Conservation (phyloP, 441 rosid species). For the Isatis lusitanica region DNA sequence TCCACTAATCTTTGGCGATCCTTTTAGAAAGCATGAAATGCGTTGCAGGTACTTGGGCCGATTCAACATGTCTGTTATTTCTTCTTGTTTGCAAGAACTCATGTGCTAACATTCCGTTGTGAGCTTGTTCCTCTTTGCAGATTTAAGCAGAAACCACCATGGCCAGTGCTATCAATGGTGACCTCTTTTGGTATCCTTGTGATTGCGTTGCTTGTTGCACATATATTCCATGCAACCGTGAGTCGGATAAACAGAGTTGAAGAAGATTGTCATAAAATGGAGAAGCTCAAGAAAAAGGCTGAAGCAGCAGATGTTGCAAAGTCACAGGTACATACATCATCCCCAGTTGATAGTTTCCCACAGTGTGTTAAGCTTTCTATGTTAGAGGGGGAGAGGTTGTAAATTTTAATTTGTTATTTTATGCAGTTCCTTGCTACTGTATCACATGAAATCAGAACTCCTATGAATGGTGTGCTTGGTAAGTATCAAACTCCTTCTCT, state of each 20-base stretch:
- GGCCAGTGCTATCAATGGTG: conserved; percentile 64
- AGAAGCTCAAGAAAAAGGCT: conserved; percentile 71
- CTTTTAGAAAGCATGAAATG: conserved; percentile 91
- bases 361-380: conserved; percentile 13
- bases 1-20: conserved; percentile 83
- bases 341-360: neutral
- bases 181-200: conserved; percentile 69
- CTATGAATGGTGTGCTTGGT: conserved; percentile 98
- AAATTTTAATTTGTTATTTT: conserved; percentile 16
- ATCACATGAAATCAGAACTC: conserved; percentile 96
- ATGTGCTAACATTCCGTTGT: conserved; percentile 13
- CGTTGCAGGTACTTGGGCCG: conserved; percentile 67
- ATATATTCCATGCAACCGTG: conserved; percentile 74
- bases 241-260: conserved; percentile 81
- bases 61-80: conserved; percentile 12
- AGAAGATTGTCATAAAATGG: conserved; percentile 75
- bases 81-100: conserved; percentile 10
- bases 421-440: conserved; percentile 95
- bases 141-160: conserved; percentile 81
- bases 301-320: conserved; percentile 94
- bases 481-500: conserved; percentile 34
- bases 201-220: conserved; percentile 72
- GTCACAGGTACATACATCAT: conserved; percentile 59
- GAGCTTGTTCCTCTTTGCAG: conserved; percentile 43
- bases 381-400: conserved; percentile 9